Evolutionary conservation across 352 stramenopile species (phyloP), one percentile per base, ranked within the genome.

Genomic region (Globisporangium polare): DNA sequence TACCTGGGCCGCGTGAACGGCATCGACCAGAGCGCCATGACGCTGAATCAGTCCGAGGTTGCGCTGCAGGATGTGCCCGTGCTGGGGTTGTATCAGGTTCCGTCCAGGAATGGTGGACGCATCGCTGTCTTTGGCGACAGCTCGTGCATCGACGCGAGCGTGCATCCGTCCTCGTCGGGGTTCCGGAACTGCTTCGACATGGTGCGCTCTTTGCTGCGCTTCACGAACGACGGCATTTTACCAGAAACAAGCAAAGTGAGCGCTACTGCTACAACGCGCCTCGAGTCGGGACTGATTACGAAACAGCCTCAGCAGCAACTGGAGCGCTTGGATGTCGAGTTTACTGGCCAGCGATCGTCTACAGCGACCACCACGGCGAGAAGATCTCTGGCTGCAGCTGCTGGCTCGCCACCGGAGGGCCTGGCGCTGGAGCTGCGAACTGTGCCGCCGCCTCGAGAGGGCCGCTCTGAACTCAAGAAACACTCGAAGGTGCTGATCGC

Each of bases 61-160:
- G 54, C 43, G 17, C 46, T 75, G 35, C 47, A 29, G 10, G 66
- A 77, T 26, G 72, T 90, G 22, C 77, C 83, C 0, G 75, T 92
- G 7, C 53, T 90, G n/a, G 83, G 80, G 6, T 53, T 92, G 42
- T 90, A 90, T 51, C 63, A 90, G 27, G 70, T 92, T 17, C 80
- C 82, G 2, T 81, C 80, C 17, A 53, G 58, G 12, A 72, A 80
- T 57, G 81, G 81, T 4, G 84, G 84, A 39, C 81, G 84, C 12
- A 90, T 93, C 18, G 82, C 81, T 10, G 81, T 90, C 22, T 91
- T 86, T 55, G 84, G 84, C 10, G 84, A 93, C 61, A 86, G 72
- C 15, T 86, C 81, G 18, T 93, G 81, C 57, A 66, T 93, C 17
- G 84, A 93, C 39, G 74, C 80, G 6, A 88, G 75, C 31, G 78